Base-by-base conservation (phyloP, 2,329 filamentous ascomycete species). In the Monilinia aucupariae region DNA sequence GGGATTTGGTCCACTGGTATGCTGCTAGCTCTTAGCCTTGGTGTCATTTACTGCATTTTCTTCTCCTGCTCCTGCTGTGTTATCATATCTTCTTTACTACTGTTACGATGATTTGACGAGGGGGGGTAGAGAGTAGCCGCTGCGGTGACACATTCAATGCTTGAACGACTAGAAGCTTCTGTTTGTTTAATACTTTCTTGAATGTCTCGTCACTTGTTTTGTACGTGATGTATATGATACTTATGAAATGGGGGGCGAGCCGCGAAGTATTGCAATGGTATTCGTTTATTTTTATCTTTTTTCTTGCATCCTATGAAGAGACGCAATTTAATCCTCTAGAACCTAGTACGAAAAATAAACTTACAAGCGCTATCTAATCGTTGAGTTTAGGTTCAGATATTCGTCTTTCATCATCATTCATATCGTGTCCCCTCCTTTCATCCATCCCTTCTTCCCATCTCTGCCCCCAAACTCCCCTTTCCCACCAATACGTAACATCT, bases 391-490 rank as follows among this genome's bases (percentile, higher is more conserved):
- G 41, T 56, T 51, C 22, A 51, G 27, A 53, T 53, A 41, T 41
- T 43, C 60, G 49, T 62, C 60, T 62, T 47, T 32, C 43, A 53
- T 61, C 58, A 32, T 51, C 59, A 51, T 58, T 56, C 51, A 62
- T 58, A 47, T 62, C 52, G 43, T 25, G 15, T 30, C 39, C n/a
- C 43, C 22, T 48, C 34, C 20, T 17, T 41, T 12, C 43, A 20
- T 25, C 10, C 27, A 15, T 58, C 25, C 34, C 10, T 39, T 43
- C 13, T 37, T 41, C n/a, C n/a, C n/a, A n/a, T 25, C 22, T 25
- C 25, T 30, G 39, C 22, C 47, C 53, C 61, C 49, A 62, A 66
- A 64, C 55, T 64, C 61, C 64, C 39, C 30, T 58, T 55, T 52
- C 34, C 34, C 52, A 45, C 41, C 25, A 27, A 59, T 56, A 32